Evolutionary conservation across 2,329 filamentous ascomycete genomes (phyloP).

Genomic region (Diaporthe humulicola): DNA sequence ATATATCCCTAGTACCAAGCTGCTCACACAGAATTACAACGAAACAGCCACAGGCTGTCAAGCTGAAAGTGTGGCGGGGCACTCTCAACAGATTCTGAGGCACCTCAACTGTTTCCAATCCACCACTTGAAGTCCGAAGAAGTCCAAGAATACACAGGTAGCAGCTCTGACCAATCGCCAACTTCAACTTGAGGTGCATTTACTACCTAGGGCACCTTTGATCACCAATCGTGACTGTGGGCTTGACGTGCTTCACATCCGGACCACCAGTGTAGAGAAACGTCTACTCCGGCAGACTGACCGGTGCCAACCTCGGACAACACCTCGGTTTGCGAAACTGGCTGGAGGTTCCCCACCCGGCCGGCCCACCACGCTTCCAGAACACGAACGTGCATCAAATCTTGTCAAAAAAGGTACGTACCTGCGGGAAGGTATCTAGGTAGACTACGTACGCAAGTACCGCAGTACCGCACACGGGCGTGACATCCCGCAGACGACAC

Average conservation of each 20-base stretch:
- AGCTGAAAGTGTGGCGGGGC: not conserved
- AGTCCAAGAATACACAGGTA: not conserved
- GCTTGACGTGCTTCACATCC: not conserved
- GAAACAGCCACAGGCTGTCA: not conserved
- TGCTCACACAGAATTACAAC: not conserved
- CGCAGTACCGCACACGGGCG: not conserved
- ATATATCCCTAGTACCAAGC: not conserved
- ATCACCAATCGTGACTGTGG: not conserved
- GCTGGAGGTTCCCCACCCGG: conserved; percentile 2
- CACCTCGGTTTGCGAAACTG: not conserved
- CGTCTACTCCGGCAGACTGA: not conserved
- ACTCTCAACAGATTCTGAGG: not conserved
- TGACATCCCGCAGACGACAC: not conserved
- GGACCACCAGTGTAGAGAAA: not conserved
- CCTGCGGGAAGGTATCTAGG: not conserved
- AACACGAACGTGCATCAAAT: not conserved
- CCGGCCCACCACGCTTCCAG: not conserved
- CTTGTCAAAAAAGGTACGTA: not conserved
- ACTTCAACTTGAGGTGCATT: not conserved
- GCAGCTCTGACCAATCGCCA: not conserved
- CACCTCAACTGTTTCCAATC: not conserved
- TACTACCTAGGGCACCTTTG: not conserved
- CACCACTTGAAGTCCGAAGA: not conserved
- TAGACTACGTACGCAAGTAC: not conserved
- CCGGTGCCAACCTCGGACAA: not conserved